Conservation (phyloP, 805 yeast genomes). For the Jamesozyma rosinii region DNA sequence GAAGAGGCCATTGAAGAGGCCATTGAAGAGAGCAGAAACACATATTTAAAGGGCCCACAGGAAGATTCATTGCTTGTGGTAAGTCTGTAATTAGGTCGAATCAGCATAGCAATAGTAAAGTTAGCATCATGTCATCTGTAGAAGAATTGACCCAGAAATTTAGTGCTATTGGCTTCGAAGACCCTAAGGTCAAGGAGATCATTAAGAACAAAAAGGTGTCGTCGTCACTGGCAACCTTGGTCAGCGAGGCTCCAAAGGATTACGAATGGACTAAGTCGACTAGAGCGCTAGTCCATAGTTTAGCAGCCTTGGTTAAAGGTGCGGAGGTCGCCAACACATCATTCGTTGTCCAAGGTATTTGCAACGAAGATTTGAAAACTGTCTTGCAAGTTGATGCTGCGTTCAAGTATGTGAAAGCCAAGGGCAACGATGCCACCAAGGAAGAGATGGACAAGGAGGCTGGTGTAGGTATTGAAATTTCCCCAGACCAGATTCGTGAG, state of each 20-base stretch:
- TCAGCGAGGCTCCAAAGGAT: constrained; percentile 34
- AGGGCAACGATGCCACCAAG: constrained; percentile 36
- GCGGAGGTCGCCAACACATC: constrained; percentile 39
- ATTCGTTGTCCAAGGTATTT: constrained; percentile 51
- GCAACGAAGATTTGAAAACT: constrained; percentile 54
- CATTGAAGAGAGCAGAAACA: too few relatives aligned
- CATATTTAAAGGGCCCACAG: too few relatives aligned
- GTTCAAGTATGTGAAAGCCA: constrained; percentile 55
- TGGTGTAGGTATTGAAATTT: constrained; percentile 74
- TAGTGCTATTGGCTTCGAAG: constrained; percentile 53
- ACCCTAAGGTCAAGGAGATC: constrained; percentile 68
- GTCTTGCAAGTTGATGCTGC: constrained; percentile 75
- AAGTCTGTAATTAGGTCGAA: too few relatives aligned
- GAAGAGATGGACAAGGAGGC: constrained; percentile 52
- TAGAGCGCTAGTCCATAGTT: constrained; percentile 59
- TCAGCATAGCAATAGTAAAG: background rate
- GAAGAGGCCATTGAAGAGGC: too few relatives aligned
- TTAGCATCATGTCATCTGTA: constrained; percentile 21
- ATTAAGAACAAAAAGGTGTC: constrained; percentile 80
- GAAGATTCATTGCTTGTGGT: too few relatives aligned
- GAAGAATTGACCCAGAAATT: constrained; percentile 32
- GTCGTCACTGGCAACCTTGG: constrained; percentile 51
- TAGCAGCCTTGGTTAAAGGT: constrained; percentile 65
- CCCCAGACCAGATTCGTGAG: constrained; percentile 52
- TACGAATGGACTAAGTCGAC: constrained; percentile 40